Conservation (phyloP, 192 early-diverging fungal species). For the Ambispora gerdemannii region DNA sequence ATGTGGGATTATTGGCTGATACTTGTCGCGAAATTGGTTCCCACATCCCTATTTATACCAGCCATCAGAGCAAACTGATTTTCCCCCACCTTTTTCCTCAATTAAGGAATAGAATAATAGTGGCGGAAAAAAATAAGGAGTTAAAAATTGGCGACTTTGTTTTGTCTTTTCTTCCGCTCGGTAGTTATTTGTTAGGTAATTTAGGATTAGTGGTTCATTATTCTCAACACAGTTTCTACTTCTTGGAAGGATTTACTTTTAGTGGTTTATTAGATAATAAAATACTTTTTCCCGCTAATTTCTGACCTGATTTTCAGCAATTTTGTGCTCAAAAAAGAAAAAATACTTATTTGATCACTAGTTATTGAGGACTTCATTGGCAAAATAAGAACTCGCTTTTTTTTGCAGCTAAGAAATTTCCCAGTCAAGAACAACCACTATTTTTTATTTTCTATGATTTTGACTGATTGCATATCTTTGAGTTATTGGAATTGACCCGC, state of each 20-base stretch:
- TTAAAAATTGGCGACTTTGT: conserved; percentile 1
- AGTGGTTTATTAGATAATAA: conserved; percentile 1
- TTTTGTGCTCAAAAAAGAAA: neutral
- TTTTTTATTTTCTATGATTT: conserved; percentile 7
- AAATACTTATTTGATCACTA: conserved; percentile 5
- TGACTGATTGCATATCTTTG: conserved; percentile 15
- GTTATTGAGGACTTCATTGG: neutral
- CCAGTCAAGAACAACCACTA: neutral
- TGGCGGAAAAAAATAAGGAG: neutral
- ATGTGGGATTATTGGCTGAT: neutral
- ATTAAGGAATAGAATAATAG: conserved; percentile 1
- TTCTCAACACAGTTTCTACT: neutral
- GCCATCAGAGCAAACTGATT: too few relatives aligned
- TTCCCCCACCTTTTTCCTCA: too few relatives aligned
- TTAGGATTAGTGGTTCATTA: neutral
- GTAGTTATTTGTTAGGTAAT: neutral
- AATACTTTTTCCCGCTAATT: neutral
- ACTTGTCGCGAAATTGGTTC: neutral
- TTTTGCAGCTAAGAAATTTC: neutral
- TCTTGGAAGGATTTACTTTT: neutral
- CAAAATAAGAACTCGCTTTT: neutral
- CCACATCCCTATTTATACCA: too few relatives aligned
- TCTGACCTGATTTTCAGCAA: neutral
- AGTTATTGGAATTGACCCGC: neutral
- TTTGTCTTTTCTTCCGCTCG: neutral